A percentile compares a stretch with the other conserved stretches of the same genome.
Evolutionary conservation across 352 stramenopile species (phyloP).

Genomic region (Pythium scleroteichum): DNA sequence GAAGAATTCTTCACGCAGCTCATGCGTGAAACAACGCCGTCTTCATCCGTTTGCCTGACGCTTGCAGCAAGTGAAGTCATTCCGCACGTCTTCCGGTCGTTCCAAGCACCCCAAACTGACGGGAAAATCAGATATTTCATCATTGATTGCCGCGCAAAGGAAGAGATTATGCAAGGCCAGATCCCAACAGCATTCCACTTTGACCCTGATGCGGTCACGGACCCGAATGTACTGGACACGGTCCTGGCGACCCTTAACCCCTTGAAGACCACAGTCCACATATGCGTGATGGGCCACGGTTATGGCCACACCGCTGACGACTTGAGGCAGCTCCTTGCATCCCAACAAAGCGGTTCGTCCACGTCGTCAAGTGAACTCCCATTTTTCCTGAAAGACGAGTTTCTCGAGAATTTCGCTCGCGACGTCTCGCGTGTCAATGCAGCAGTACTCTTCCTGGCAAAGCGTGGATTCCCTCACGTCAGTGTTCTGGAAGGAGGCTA

Average conservation of each 20-base stretch:
- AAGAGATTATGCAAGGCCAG: conserved; percentile 47
- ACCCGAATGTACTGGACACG: conserved; percentile 54
- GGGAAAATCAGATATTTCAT: conserved; percentile 74
- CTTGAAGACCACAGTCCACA: conserved; percentile 64
- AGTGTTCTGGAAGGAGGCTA: conserved; percentile 79
- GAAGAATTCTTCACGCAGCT: conserved; percentile 63
- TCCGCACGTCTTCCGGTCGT: conserved; percentile 67
- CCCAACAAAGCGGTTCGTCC: background rate
- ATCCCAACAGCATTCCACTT: conserved; percentile 81
- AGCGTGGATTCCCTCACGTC: conserved; percentile 72
- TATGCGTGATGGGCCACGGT: conserved; percentile 81
- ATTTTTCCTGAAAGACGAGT: conserved; percentile 54
- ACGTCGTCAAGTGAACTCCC: conserved; percentile 28
- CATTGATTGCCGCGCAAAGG: conserved; percentile 62
- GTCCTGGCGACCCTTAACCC: conserved; percentile 67
- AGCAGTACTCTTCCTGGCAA: conserved; percentile 67
- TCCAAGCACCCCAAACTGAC: conserved; percentile 40
- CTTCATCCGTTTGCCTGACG: conserved; percentile 53
- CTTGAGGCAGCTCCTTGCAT: conserved; percentile 38
- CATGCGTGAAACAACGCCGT: conserved; percentile 43
- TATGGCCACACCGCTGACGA: conserved; percentile 69
- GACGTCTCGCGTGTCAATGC: conserved; percentile 73
- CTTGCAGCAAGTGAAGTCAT: conserved; percentile 67
- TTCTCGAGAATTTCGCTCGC: conserved; percentile 64
- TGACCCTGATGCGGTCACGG: conserved; percentile 61